Evolutionary conservation across 805 yeast species (phyloP).

Genomic region (Saccharomycodes ludwigii): DNA sequence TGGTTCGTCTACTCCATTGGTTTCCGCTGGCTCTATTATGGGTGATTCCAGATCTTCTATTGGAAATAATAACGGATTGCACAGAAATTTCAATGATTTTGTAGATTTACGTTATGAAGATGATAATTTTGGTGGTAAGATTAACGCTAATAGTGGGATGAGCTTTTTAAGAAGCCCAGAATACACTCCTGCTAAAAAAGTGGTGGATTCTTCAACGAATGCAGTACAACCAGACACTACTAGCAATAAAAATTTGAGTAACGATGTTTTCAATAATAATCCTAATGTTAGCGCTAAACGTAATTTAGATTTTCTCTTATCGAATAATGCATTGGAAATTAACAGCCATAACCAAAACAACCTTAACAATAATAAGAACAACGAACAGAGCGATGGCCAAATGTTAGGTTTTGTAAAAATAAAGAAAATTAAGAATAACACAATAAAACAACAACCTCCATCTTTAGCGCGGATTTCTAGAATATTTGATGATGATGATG

Average conservation of each 20-base stretch:
- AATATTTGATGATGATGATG: conserved; percentile 9
- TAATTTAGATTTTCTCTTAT: neutral
- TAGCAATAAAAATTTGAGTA: neutral
- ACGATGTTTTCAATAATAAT: neutral
- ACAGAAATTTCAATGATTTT: conserved; percentile 3
- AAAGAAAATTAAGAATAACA: conserved; percentile 12
- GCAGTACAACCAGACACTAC: neutral
- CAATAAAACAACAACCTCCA: conserved; percentile 6
- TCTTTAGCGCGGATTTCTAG: neutral
- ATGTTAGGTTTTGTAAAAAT: conserved; percentile 11
- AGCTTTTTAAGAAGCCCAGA: conserved; percentile 1
- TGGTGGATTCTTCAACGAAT: neutral
- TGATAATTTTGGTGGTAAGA: no score
- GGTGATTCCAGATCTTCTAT: neutral
- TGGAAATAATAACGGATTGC: neutral
- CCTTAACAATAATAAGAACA: conserved; percentile 4
- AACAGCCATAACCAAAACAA: conserved; percentile 1
- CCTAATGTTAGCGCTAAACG: neutral
- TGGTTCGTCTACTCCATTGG: conserved; percentile 3
- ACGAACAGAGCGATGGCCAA: conserved; percentile 5
- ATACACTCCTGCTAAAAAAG: neutral
- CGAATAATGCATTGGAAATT: neutral
- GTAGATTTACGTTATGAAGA: no score
- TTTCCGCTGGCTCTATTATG: neutral
- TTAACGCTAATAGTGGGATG: no score